These are phyloP conservation scores for Zoysia matrella DNA, from an alignment of 202 grass and related monocot species.

Conservation along the genomic window DNA sequence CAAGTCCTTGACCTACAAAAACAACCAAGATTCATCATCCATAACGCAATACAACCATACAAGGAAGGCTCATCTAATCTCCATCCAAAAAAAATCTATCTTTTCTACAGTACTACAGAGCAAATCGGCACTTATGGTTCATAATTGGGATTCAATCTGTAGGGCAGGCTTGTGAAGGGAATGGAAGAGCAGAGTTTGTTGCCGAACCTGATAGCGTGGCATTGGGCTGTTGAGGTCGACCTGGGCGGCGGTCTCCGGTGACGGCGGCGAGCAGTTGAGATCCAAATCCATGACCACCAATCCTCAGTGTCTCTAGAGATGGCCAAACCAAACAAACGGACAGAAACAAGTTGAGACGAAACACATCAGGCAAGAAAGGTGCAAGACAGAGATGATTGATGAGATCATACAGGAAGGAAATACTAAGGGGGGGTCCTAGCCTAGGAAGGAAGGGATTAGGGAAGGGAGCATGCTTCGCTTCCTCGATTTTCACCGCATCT, in stretches of 20 bases:
- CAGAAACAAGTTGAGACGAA: slow-evolving; percentile 42
- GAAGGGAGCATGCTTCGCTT: too few relatives aligned
- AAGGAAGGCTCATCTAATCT: background rate
- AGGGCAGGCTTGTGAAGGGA: too few relatives aligned
- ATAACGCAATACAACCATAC: slow-evolving; percentile 11
- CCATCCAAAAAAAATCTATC: background rate
- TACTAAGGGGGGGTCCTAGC: background rate
- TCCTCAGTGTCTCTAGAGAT: background rate
- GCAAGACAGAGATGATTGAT: too few relatives aligned
- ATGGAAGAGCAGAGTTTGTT: too few relatives aligned
- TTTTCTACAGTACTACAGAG: background rate
- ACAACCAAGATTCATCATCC: background rate
- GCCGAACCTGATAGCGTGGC: slow-evolving; percentile 62
- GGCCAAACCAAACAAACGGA: slow-evolving; percentile 24
- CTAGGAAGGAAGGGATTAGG: too few relatives aligned
- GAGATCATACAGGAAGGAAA: too few relatives aligned
- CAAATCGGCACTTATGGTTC: too few relatives aligned
- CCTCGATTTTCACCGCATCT: too few relatives aligned
- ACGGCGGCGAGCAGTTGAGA: slow-evolving; percentile 57
- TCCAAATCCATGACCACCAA: slow-evolving; percentile 55
- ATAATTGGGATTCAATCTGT: background rate
- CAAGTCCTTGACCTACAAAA: slow-evolving; percentile 68
- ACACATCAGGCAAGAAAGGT: background rate
- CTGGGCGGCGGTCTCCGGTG: slow-evolving; percentile 43
- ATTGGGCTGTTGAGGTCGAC: slow-evolving; percentile 55